These are phyloP conservation scores for Ogataea hybrid DNA, from an alignment of 1,139 yeast genomes.

Conservation along the genomic window DNA sequence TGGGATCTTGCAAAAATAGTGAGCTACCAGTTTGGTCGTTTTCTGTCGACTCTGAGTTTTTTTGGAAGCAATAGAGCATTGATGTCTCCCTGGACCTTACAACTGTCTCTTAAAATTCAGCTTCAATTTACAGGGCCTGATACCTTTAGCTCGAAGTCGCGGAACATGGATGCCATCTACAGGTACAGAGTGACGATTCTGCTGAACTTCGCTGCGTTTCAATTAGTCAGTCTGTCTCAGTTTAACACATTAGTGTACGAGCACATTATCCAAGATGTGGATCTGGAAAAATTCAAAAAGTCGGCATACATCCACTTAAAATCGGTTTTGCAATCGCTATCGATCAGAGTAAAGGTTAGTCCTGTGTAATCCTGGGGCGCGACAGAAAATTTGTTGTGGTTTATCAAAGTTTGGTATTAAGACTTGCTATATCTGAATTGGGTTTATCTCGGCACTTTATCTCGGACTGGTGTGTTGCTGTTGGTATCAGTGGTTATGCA, in stretches of 20 bases:
- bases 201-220: conserved; percentile 3
- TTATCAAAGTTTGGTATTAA: background rate
- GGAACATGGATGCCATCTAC: background rate
- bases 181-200: conserved; percentile 3
- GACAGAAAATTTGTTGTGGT: background rate
- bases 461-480: no score
- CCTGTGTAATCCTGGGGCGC: background rate
- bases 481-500: no score
- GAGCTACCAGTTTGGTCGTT: conserved; percentile 3
- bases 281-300: background rate
- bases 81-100: background rate
- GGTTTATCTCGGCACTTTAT: no score
- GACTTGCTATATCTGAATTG: background rate
- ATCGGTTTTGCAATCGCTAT: background rate
- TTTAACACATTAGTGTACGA: conserved; percentile 4
- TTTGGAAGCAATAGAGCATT: background rate
- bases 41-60: background rate
- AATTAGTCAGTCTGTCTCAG: conserved; percentile 1
- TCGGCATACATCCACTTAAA: background rate
- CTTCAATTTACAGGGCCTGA: conserved; percentile 6
- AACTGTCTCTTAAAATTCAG: conserved; percentile 1
- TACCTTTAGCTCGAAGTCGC: background rate
- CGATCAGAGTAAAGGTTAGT: conserved; percentile 1
- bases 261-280: conserved; percentile 5
- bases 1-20: background rate